Evolutionary conservation across 345 rosid species (phyloP), one percentile per base, ranked within the genome.

Genomic region (Triadica sebifera): DNA sequence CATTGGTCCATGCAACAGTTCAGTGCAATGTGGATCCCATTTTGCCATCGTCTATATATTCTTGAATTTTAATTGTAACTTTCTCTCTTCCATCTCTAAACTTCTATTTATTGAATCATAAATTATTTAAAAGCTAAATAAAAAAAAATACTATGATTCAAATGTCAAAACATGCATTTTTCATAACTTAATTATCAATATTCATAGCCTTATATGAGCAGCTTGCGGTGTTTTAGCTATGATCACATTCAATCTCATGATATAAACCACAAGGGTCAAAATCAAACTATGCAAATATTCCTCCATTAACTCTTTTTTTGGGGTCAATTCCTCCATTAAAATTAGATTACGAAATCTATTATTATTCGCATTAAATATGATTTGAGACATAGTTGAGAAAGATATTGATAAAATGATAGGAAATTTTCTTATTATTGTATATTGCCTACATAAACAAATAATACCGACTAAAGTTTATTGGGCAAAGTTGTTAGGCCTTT

Each of bases 391-490:
- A 29, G 5, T 12, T 16, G 39, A 15, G 8, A 56, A 13, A 1
- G 38, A 57, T 1, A 22, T 2, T 51, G n/a, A 13, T 15, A 5
- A 4, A 46, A 24, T 45, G n/a, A n/a, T n/a, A n/a, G n/a, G 12
- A n/a, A 41, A 13, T 13, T 41, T 7, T 6, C 9, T 43, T 10
- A 45, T 67, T 67, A 29, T 64, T 64, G 68, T 11, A 41, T 11
- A 57, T 57, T 70, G 53, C 52, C 39, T 56, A 49, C 19, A 16
- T 43, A 41, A 45, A 70, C 41, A 56, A 20, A 67, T 24, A 61
- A 37, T 12, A 25, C 17, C 65, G 8, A 64, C 20, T 19, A 38
- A 64, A 46, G 4, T 41, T 8, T 52, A 38, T 16, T 0, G 62
- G 6, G 16, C 8, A 64, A 39, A 62, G 75, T 66, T 9, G 71